Conservation (phyloP, 106 monocot species). For the Acorus calamus region DNA sequence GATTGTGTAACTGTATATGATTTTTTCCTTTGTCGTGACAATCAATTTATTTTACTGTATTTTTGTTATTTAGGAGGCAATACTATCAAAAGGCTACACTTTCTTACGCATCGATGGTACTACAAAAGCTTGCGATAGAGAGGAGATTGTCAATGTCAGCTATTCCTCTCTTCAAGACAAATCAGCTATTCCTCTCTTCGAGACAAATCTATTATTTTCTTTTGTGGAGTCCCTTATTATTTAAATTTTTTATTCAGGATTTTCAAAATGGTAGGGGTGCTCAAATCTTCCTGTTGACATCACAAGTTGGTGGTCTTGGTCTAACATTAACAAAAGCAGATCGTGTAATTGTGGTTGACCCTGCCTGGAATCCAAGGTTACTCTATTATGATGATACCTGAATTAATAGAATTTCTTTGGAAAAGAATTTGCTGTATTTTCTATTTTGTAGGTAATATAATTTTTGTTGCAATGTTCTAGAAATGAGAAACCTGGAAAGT, state of each 20-base stretch:
- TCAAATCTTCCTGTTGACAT: conserved; percentile 84
- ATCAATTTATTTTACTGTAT: background rate
- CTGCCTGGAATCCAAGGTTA: conserved; percentile 99
- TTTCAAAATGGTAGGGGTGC: conserved; percentile 84
- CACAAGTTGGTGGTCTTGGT: conserved; percentile 97
- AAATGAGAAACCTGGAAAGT: too few relatives aligned
- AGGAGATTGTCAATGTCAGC: conserved; percentile 68
- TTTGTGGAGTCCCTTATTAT: background rate
- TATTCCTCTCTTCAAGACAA: conserved; percentile 3
- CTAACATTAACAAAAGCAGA: conserved; percentile 93
- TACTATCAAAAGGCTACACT: conserved; percentile 38
- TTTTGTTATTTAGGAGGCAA: conserved; percentile 48
- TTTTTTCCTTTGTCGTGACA: too few relatives aligned
- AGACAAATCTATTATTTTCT: conserved; percentile 2
- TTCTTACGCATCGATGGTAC: conserved; percentile 94
- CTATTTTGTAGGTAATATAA: too few relatives aligned
- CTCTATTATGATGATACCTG: background rate
- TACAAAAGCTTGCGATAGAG: conserved; percentile 84
- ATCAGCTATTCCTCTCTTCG: background rate
- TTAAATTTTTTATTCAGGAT: conserved; percentile 31
- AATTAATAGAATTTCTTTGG: too few relatives aligned
- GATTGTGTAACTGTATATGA: too few relatives aligned
- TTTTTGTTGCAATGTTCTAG: too few relatives aligned
- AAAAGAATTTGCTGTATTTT: too few relatives aligned
- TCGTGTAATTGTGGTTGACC: conserved; percentile 97